Percentiles rank a stretch among this genome's conserved stretches.
These are phyloP conservation scores for Annulohypoxylon stygium DNA, from an alignment of 495 filamentous ascomycete genomes.

Conservation along the genomic window DNA sequence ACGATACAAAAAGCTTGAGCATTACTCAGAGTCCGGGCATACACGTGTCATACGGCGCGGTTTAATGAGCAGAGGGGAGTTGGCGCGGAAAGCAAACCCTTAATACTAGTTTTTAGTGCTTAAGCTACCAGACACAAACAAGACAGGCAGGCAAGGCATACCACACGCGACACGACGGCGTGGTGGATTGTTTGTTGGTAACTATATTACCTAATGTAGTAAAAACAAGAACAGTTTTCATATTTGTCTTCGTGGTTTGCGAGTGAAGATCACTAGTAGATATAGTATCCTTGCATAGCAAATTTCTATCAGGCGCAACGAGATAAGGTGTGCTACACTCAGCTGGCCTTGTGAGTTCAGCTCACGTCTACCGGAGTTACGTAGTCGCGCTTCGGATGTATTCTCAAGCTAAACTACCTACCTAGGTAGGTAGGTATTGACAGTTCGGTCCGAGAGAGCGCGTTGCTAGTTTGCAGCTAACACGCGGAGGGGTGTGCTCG, in stretches of 20 bases:
- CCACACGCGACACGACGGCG: slow-evolving; percentile 17
- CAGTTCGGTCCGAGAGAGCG: slow-evolving; percentile 23
- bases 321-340: slow-evolving; percentile 14
- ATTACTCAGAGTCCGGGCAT: slow-evolving; percentile 18
- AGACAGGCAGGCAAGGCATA: slow-evolving; percentile 3
- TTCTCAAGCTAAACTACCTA: slow-evolving; percentile 16
- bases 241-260: not conserved
- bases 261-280: not conserved
- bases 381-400: not conserved
- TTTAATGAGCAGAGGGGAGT: slow-evolving; percentile 31
- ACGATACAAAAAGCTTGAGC: slow-evolving; percentile 38
- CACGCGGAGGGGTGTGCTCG: not conserved
- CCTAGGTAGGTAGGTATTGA: slow-evolving; percentile 5
- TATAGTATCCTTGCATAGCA: not conserved
- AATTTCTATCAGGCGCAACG: not conserved
- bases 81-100: slow-evolving; percentile 6
- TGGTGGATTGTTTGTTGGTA: slow-evolving; percentile 1
- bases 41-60: slow-evolving; percentile 41
- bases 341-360: slow-evolving; percentile 16
- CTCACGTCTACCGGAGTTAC: not conserved
- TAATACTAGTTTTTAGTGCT: not conserved
- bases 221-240: slow-evolving; percentile 16
- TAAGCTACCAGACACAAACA: not conserved
- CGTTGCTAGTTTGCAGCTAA: not conserved
- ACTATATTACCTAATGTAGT: slow-evolving; percentile 39